These are phyloP conservation scores for Calonectria multiphialidica DNA, from an alignment of 2,329 filamentous ascomycete species.

Conservation along the genomic window DNA sequence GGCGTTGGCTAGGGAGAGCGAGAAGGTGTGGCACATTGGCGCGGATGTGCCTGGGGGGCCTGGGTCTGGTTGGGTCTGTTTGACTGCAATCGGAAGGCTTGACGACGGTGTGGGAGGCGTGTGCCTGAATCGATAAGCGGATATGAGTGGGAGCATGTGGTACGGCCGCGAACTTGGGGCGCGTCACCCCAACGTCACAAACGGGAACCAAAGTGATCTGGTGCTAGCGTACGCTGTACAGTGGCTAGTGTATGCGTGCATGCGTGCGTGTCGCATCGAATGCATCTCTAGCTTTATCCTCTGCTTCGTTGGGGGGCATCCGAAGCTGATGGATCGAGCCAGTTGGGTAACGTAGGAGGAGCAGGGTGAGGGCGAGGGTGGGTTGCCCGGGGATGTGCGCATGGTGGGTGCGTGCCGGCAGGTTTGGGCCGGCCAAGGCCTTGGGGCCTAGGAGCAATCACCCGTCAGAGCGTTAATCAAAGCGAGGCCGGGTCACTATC, in stretches of 20 bases:
- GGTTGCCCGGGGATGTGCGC: constrained; percentile 6
- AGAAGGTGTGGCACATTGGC: constrained; percentile 32
- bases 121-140: constrained; percentile 8
- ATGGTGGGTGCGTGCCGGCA: constrained; percentile 36
- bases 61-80: constrained; percentile 5
- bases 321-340: constrained; percentile 1
- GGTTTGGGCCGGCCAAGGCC: constrained; percentile 29
- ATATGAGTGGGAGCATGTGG: constrained; percentile 6
- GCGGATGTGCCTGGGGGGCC: constrained; percentile 16
- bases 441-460: constrained; percentile 36
- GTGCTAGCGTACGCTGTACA: neutral
- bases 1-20: constrained; percentile 34
- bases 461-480: constrained; percentile 40
- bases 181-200: constrained; percentile 8
- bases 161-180: neutral
- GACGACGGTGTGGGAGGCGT: constrained; percentile 24
- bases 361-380: neutral
- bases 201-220: constrained; percentile 1
- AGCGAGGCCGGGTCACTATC: constrained; percentile 41
- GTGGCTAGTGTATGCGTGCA: neutral
- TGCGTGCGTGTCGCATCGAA: neutral
- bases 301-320: neutral
- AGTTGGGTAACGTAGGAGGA: neutral
- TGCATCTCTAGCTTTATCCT: constrained; percentile 6
- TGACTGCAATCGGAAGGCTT: constrained; percentile 30